A percentile compares a stretch with the other conserved stretches of the same genome.
phyloP scores from a whole-genome alignment of 1,284 basidiomycete species.

The Neolentinus lepideus region DNA sequence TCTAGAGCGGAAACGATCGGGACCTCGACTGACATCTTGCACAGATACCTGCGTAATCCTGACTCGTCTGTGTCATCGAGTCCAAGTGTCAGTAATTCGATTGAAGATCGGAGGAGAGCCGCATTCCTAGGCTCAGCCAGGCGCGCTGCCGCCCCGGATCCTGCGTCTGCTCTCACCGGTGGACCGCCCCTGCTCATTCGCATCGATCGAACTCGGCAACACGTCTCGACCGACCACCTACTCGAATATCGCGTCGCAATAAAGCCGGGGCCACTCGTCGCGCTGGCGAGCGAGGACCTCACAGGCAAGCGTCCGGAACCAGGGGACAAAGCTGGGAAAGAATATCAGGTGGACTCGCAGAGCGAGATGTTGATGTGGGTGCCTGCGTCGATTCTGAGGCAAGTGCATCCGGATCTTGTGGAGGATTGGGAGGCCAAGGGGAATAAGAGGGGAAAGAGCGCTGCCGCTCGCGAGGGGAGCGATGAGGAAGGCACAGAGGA shows the following conservation, averaged over 20 bases:
- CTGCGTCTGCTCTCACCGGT: conserved; percentile 7
- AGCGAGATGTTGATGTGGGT: conserved; percentile 30
- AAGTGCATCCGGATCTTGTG: conserved; percentile 36
- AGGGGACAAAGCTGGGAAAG: conserved; percentile 12
- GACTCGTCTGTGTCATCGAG: conserved; percentile 5
- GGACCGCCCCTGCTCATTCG: conserved; percentile 22
- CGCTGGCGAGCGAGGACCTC: conserved; percentile 29
- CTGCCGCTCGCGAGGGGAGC: neutral
- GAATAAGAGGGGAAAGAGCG: conserved; percentile 14
- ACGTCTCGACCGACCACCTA: conserved; percentile 33
- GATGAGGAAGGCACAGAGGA: conserved; percentile 9
- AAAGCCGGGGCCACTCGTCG: conserved; percentile 30
- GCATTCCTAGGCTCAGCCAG: conserved; percentile 22
- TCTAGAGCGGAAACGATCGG: conserved; percentile 21
- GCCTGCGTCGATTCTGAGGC: conserved; percentile 34
- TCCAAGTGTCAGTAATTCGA: neutral
- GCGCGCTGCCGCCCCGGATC: conserved; percentile 9
- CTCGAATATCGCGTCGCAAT: conserved; percentile 37
- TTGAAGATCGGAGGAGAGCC: conserved; percentile 18
- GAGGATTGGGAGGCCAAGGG: conserved; percentile 20
- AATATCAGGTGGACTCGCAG: conserved; percentile 21
- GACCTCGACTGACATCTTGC: conserved; percentile 26
- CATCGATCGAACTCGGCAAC: conserved; percentile 25
- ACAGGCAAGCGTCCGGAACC: conserved; percentile 26
- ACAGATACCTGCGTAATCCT: conserved; percentile 21